A percentile compares a stretch with the other conserved stretches of the same genome.
phyloP scores from a whole-genome alignment of 768 basidiomycete species.

The Hygrocybe punicea region DNA sequence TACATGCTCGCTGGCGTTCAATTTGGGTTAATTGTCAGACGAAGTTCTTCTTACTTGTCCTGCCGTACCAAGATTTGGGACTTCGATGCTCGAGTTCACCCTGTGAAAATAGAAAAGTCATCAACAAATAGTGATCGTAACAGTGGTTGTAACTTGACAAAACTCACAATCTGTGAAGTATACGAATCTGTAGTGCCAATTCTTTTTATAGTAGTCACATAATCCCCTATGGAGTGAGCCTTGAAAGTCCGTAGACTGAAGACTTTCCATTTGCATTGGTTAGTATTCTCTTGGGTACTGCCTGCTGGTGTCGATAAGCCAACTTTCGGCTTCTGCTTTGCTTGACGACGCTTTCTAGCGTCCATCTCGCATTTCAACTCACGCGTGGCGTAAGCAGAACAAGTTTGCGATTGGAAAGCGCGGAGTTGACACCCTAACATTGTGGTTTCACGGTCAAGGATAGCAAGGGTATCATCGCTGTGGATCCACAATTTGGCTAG shows the following conservation, averaged over 20 bases:
- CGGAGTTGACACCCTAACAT: not conserved
- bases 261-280: not conserved
- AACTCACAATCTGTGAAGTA: not conserved
- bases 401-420: not conserved
- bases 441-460: not conserved
- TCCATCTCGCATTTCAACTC: not conserved
- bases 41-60: slow-evolving; percentile 10
- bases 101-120: not conserved
- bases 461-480: not conserved
- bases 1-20: slow-evolving; percentile 7
- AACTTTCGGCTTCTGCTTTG: too few species aligned
- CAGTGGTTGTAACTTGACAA: not conserved
- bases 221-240: slow-evolving; percentile 1
- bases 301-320: not conserved
- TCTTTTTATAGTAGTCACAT: not conserved
- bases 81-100: slow-evolving; percentile 13
- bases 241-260: slow-evolving; percentile 5
- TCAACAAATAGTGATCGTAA: not conserved
- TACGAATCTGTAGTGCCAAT: not conserved
- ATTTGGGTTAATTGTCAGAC: slow-evolving; percentile 13
- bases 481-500: slow-evolving; percentile 8
- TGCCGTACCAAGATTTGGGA: slow-evolving; percentile 5
- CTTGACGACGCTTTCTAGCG: not conserved
- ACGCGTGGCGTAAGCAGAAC: not conserved
- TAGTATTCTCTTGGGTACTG: not conserved